Evolutionary conservation across 1,284 basidiomycete genomes (phyloP).

Genomic region (Cryptococcus sp.): DNA sequence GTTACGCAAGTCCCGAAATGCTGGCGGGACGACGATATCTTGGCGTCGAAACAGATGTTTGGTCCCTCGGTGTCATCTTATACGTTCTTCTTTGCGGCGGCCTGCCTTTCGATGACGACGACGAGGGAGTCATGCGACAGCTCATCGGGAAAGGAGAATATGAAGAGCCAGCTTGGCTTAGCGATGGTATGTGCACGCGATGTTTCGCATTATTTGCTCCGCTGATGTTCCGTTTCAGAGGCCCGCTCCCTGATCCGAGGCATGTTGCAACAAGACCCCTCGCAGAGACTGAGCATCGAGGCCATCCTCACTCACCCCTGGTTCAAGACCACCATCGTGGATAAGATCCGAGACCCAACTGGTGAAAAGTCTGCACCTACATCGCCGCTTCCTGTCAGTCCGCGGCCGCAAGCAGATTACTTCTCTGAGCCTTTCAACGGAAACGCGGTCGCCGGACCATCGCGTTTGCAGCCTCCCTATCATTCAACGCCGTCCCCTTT

Average conservation of each 20-base stretch:
- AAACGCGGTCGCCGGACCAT: not conserved
- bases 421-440: conserved; percentile 31
- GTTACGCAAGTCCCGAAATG: conserved; percentile 92
- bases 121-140: conserved; percentile 83
- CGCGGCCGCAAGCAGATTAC: conserved; percentile 12
- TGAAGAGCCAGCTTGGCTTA: conserved; percentile 89
- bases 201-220: not conserved
- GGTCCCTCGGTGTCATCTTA: conserved; percentile 94
- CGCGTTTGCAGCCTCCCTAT: conserved; percentile 9
- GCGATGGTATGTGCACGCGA: conserved; percentile 61
- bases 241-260: conserved; percentile 74
- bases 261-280: conserved; percentile 78
- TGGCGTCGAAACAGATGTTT: conserved; percentile 92
- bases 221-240: conserved; percentile 59
- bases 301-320: conserved; percentile 86
- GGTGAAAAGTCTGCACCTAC: conserved; percentile 30
- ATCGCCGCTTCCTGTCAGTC: conserved; percentile 36
- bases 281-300: conserved; percentile 74
- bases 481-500: conserved; percentile 14
- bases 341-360: conserved; percentile 34
- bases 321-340: conserved; percentile 66
- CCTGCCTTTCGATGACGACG: conserved; percentile 96
- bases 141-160: conserved; percentile 86
- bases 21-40: conserved; percentile 83
- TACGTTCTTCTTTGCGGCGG: conserved; percentile 92